Evolutionary conservation across 2,329 filamentous ascomycete species (phyloP).

Genomic region (Daldinia eschscholtzii): DNA sequence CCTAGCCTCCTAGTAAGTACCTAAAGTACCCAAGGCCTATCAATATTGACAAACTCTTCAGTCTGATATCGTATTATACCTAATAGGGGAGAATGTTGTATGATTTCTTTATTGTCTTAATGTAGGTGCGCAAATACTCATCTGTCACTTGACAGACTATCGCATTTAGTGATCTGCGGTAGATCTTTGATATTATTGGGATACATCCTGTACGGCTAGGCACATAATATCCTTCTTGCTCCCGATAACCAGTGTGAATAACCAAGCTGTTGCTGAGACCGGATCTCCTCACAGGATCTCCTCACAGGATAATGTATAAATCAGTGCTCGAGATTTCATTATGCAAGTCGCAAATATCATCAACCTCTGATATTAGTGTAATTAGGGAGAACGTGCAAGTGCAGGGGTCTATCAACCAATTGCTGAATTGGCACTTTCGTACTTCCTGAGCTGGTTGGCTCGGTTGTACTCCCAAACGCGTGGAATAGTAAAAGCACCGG

Average conservation of each 20-base stretch:
- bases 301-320: slow-evolving; percentile 1
- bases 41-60: slow-evolving; percentile 12
- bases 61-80: slow-evolving; percentile 24
- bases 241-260: slow-evolving; percentile 23
- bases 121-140: slow-evolving; percentile 11
- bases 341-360: slow-evolving; percentile 33
- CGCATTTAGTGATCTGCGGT: slow-evolving; percentile 17
- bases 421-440: slow-evolving; percentile 35
- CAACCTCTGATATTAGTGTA: slow-evolving; percentile 40
- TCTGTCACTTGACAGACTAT: slow-evolving; percentile 22
- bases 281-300: neutral
- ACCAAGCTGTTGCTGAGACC: neutral
- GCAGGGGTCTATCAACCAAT: slow-evolving; percentile 40
- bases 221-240: slow-evolving; percentile 23
- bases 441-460: slow-evolving; percentile 29
- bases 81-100: slow-evolving; percentile 14
- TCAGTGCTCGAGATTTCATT: slow-evolving; percentile 14
- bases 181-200: slow-evolving; percentile 28
- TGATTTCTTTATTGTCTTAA: neutral
- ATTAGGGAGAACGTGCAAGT: slow-evolving; percentile 40
- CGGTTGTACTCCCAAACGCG: slow-evolving; percentile 29
- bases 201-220: slow-evolving; percentile 19
- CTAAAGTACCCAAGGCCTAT: slow-evolving; percentile 7
- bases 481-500: slow-evolving; percentile 27
- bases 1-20: slow-evolving; percentile 17